phyloP scores from a whole-genome alignment of 208 protist genomes.

The Porcisia hertigi region DNA sequence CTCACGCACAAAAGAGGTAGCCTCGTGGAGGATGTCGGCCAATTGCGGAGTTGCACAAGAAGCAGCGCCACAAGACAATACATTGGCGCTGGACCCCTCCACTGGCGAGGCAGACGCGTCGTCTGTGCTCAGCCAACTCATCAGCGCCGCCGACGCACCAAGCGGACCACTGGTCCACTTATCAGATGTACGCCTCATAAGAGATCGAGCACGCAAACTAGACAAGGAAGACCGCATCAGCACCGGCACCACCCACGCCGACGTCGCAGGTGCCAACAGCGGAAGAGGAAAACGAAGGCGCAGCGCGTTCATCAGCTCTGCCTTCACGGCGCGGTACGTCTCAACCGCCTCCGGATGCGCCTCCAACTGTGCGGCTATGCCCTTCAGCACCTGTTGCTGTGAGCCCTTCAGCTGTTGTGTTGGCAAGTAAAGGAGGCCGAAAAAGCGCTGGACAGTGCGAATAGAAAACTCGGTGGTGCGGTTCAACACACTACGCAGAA shows the following conservation, averaged over 20 bases:
- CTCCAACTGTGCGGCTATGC: conserved; percentile 40
- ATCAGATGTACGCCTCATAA: not conserved
- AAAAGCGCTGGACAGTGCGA: conserved; percentile 65
- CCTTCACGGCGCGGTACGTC: conserved; percentile 50
- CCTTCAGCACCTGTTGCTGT: conserved; percentile 25
- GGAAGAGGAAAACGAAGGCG: conserved; percentile 39
- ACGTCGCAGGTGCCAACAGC: conserved; percentile 21
- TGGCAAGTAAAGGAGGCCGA: conserved; percentile 37
- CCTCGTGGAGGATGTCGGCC: conserved; percentile 22
- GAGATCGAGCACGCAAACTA: not conserved
- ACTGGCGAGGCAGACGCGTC: not conserved
- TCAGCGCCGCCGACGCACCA: not conserved
- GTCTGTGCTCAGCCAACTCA: not conserved
- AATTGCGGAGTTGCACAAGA: not conserved
- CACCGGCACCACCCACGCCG: conserved; percentile 25
- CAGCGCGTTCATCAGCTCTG: conserved; percentile 51
- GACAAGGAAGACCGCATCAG: conserved; percentile 15
- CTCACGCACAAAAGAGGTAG: conserved; percentile 13
- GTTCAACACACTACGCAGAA: conserved; percentile 63
- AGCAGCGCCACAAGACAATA: not conserved
- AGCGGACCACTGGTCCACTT: not conserved
- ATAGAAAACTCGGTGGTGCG: conserved; percentile 67
- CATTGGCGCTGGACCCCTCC: not conserved
- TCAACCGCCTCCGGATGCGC: conserved; percentile 37
- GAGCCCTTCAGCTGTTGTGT: conserved; percentile 20